phyloP scores from a whole-genome alignment of 2,329 filamentous ascomycete species.

The Mycogone perniciosa region DNA sequence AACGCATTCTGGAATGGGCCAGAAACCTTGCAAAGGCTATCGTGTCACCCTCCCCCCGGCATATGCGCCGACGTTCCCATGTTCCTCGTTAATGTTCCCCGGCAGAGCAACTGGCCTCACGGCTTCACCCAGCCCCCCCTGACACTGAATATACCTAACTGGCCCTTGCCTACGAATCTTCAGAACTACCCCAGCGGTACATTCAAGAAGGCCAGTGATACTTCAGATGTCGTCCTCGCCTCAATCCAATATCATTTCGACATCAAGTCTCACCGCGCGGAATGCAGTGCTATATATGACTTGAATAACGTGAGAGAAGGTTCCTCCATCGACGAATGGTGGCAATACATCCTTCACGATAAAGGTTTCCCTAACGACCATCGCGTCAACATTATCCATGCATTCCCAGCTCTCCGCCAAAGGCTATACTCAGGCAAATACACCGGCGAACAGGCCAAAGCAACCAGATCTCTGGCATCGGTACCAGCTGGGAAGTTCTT shows the following conservation, averaged over 20 bases:
- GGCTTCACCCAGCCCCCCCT: background rate
- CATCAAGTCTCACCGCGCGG: background rate
- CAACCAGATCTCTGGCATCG: background rate
- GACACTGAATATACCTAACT: no score
- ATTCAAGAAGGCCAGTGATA: background rate
- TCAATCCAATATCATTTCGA: background rate
- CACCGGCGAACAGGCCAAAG: background rate
- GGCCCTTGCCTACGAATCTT: background rate
- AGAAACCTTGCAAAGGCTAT: background rate
- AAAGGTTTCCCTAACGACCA: background rate
- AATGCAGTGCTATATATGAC: background rate
- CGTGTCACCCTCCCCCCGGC: background rate
- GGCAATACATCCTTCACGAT: background rate
- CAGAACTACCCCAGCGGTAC: background rate
- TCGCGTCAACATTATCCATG: background rate
- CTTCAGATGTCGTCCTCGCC: background rate
- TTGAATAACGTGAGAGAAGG: background rate
- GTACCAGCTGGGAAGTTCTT: background rate
- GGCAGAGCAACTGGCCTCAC: background rate
- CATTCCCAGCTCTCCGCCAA: background rate
- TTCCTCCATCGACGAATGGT: background rate
- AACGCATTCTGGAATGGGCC: background rate
- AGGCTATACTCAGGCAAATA: background rate
- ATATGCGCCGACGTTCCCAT: background rate
- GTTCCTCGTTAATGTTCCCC: background rate